Percentiles rank a stretch among this genome's conserved stretches.
phyloP scores from a whole-genome alignment of 75 land plant genomes.

The Gnetum montanum region DNA sequence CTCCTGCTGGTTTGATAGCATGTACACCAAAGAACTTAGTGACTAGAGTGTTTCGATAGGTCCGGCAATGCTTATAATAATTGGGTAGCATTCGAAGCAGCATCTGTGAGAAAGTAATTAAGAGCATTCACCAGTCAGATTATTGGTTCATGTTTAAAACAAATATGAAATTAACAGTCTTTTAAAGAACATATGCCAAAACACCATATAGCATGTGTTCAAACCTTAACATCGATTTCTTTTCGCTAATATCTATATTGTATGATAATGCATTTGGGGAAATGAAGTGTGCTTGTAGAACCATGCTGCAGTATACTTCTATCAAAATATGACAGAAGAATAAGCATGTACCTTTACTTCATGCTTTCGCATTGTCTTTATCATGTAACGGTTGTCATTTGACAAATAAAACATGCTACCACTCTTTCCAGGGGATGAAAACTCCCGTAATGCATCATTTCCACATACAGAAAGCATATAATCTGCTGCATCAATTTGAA shows the following conservation, averaged over 20 bases:
- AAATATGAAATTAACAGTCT: no score
- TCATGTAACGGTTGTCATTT: conserved; percentile 74
- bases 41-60: conserved; percentile 68
- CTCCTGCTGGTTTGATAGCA: conserved; percentile 81
- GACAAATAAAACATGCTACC: conserved; percentile 84
- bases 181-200: not conserved
- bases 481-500: conserved; percentile 82
- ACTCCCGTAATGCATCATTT: conserved; percentile 75
- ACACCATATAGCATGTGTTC: not conserved
- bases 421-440: conserved; percentile 86
- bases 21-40: conserved; percentile 88
- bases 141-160: no score
- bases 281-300: not conserved
- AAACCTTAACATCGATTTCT: not conserved
- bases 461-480: conserved; percentile 88
- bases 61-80: conserved; percentile 67
- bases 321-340: no score
- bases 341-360: conserved; percentile 81
- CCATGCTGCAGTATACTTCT: no score
- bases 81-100: conserved; percentile 72
- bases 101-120: conserved; percentile 43
- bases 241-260: not conserved
- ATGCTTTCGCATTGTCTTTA: conserved; percentile 78
- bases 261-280: not conserved
- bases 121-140: no score